A percentile compares a stretch with the other conserved stretches of the same genome.
phyloP scores from a whole-genome alignment of 768 basidiomycete species.

The Inosperma sp. region DNA sequence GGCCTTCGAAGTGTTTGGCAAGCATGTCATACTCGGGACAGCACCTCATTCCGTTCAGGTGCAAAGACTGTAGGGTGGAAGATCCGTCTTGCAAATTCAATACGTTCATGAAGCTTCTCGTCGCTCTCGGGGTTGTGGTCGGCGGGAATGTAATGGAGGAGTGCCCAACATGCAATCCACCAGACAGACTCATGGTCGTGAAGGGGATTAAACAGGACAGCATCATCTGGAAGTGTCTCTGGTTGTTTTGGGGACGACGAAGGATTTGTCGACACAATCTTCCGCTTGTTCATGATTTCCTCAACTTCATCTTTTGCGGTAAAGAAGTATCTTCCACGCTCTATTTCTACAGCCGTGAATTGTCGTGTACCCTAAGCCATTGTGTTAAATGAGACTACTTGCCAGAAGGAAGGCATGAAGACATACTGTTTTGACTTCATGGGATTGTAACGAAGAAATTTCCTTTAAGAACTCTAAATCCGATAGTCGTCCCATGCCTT shows the following conservation, averaged over 20 bases:
- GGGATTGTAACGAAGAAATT: conserved; percentile 3
- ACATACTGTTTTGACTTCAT: conserved; percentile 5
- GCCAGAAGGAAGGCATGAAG: conserved; percentile 4
- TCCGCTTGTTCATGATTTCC: conserved; percentile 4
- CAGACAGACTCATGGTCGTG: conserved; percentile 2
- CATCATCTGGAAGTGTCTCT: neutral
- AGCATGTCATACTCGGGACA: conserved; percentile 1
- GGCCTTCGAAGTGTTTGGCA: neutral
- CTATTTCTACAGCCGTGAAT: conserved; percentile 3
- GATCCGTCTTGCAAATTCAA: conserved; percentile 5
- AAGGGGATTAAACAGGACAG: conserved; percentile 5
- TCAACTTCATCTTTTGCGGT: conserved; percentile 1
- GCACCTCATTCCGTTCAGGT: conserved; percentile 1
- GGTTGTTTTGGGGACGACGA: conserved; percentile 1
- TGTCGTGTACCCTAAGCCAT: conserved; percentile 2
- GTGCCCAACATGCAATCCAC: conserved; percentile 5
- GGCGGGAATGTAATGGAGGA: conserved; percentile 3
- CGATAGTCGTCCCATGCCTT: conserved; percentile 1
- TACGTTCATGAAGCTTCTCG: neutral
- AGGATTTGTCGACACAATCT: neutral
- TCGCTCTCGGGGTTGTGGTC: conserved; percentile 4
- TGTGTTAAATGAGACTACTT: conserved; percentile 2
- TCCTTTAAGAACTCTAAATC: conserved; percentile 3
- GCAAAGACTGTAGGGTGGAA: conserved; percentile 4
- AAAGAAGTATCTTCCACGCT: conserved; percentile 4